A percentile compares a stretch with the other conserved stretches of the same genome.
phyloP scores from a whole-genome alignment of 2,329 filamentous ascomycete species.

The Neobulgaria alba region DNA sequence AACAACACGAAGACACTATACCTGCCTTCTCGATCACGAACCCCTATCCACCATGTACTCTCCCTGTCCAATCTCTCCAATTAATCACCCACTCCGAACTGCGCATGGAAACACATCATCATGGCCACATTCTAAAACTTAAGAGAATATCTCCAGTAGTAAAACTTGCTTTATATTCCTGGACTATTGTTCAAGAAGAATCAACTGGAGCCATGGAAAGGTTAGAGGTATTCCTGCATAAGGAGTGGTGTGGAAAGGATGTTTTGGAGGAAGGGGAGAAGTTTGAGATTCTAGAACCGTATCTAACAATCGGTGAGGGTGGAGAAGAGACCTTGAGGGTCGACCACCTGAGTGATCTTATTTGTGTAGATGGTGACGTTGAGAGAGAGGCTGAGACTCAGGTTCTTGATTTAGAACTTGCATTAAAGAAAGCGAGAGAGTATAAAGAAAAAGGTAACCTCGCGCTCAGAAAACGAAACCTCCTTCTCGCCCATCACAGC shows the following conservation, averaged over 20 bases:
- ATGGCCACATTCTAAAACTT: too few species aligned
- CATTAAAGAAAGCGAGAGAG: constrained; percentile 10
- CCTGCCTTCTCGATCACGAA: too few species aligned
- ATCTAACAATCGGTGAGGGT: constrained; percentile 24
- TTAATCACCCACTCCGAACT: too few species aligned
- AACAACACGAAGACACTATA: too few species aligned
- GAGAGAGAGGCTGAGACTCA: too few species aligned
- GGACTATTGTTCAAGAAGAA: constrained; percentile 25
- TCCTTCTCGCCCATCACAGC: constrained; percentile 19
- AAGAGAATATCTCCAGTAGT: too few species aligned
- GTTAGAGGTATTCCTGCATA: constrained; percentile 27
- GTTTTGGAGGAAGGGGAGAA: constrained; percentile 24
- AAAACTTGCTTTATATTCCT: too few species aligned
- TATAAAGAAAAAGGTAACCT: constrained; percentile 26
- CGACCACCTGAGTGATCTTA: constrained; percentile 25
- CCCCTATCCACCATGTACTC: too few species aligned
- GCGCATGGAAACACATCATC: too few species aligned
- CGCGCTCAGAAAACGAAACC: constrained; percentile 20
- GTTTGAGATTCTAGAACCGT: constrained; percentile 26
- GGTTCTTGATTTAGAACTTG: neutral
- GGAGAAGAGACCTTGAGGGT: constrained; percentile 22
- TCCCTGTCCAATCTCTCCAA: too few species aligned
- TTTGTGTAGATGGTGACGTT: constrained; percentile 8
- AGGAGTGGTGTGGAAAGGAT: constrained; percentile 24
- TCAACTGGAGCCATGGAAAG: constrained; percentile 8